Conservation (phyloP, 306 rosid genomes). For the Pterocarpus santalinus region DNA sequence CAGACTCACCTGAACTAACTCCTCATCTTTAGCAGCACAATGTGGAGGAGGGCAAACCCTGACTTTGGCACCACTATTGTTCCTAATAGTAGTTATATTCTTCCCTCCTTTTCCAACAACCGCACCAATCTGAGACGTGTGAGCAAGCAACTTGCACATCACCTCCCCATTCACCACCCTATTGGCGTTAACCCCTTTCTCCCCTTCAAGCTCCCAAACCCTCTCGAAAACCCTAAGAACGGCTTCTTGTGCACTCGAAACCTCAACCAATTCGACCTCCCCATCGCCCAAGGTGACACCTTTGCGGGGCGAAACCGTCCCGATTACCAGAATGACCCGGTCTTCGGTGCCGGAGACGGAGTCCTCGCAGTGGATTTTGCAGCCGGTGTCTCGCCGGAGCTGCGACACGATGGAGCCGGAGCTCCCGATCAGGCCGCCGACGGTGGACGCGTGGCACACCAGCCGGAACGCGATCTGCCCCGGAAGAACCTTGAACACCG, state of each 20-base stretch:
- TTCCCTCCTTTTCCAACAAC: constrained; percentile 75
- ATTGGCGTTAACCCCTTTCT: constrained; percentile 30
- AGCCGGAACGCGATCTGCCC: constrained; percentile 65
- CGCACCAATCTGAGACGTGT: constrained; percentile 64
- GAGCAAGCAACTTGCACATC: constrained; percentile 58
- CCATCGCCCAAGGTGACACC: constrained; percentile 41
- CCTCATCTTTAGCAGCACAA: constrained; percentile 55
- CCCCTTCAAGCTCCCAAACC: constrained; percentile 59
- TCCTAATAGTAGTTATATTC: constrained; percentile 57
- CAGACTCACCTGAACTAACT: constrained; percentile 61
- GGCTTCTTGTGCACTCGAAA: constrained; percentile 70
- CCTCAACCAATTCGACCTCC: constrained; percentile 38
- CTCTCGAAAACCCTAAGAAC: constrained; percentile 66
- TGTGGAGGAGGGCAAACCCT: constrained; percentile 60
- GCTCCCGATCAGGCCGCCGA: constrained; percentile 64
- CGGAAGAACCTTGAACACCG: constrained; percentile 45
- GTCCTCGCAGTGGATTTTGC: constrained; percentile 63
- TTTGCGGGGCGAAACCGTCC: constrained; percentile 46
- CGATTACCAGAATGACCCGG: constrained; percentile 57
- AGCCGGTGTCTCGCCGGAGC: constrained; percentile 63
- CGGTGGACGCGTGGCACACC: constrained; percentile 53
- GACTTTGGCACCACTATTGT: constrained; percentile 57
- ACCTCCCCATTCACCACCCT: constrained; percentile 45
- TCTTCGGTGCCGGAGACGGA: constrained; percentile 46
- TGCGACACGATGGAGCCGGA: constrained; percentile 58